Conservation (phyloP, 192 early-diverging fungal species). For the Phycomyces blakesleeanus region DNA sequence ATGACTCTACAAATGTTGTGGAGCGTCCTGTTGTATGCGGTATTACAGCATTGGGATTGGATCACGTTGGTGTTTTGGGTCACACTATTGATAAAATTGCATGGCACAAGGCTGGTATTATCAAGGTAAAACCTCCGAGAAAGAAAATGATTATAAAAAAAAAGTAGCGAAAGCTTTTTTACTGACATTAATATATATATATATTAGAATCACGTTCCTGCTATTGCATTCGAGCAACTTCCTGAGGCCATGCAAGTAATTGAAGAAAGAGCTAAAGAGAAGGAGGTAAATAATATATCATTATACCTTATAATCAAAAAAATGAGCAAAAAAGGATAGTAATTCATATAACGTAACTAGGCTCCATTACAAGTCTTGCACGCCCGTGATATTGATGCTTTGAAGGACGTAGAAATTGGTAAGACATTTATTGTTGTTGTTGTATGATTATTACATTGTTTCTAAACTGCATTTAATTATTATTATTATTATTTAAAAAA, state of each 20-base stretch:
- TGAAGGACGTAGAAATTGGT: slow-evolving; percentile 41
- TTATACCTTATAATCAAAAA: background rate
- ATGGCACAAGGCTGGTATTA: slow-evolving; percentile 84
- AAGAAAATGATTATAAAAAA: background rate
- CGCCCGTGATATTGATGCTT: slow-evolving; percentile 14
- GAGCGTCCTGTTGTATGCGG: slow-evolving; percentile 72
- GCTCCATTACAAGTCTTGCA: slow-evolving; percentile 40
- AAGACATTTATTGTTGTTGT: slow-evolving; percentile 5
- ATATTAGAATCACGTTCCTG: slow-evolving; percentile 58
- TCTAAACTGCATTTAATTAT: background rate
- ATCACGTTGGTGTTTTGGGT: slow-evolving; percentile 69
- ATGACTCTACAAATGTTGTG: slow-evolving; percentile 81
- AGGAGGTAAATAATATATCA: slow-evolving; percentile 47
- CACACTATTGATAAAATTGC: slow-evolving; percentile 74
- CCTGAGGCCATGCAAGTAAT: slow-evolving; percentile 66
- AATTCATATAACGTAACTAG: slow-evolving; percentile 1
- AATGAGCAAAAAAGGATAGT: background rate
- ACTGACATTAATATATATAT: background rate
- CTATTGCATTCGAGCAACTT: slow-evolving; percentile 68
- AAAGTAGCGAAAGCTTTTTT: too few species aligned
- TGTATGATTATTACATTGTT: background rate
- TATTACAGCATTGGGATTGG: slow-evolving; percentile 75
- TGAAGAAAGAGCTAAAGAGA: slow-evolving; percentile 61
- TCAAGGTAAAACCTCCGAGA: slow-evolving; percentile 58
- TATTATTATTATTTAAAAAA: background rate